A percentile compares a stretch with the other conserved stretches of the same genome.
Evolutionary conservation across 352 stramenopile genomes (phyloP).

Genomic region (Pythium periplocum): DNA sequence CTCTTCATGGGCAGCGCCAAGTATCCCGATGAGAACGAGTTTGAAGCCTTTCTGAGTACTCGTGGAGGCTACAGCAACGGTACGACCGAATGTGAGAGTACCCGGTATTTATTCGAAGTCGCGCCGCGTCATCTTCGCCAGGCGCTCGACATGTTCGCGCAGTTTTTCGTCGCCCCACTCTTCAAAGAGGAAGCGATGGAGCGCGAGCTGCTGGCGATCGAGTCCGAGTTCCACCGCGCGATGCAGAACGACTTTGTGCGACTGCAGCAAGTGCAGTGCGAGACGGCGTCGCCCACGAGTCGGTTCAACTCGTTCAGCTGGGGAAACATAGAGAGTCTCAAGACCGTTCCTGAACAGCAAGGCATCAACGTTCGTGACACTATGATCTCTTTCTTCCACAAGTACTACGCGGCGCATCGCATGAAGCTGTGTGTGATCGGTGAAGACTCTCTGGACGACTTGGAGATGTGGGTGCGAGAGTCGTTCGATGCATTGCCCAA

Average conservation of each 20-base stretch:
- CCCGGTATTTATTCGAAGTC: slow-evolving; percentile 84
- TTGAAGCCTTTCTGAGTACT: slow-evolving; percentile 66
- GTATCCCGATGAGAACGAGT: slow-evolving; percentile 87
- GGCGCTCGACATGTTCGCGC: slow-evolving; percentile 79
- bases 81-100: slow-evolving; percentile 79
- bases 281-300: slow-evolving; percentile 14
- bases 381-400: slow-evolving; percentile 31
- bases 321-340: slow-evolving; percentile 48
- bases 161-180: slow-evolving; percentile 85
- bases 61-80: slow-evolving; percentile 82
- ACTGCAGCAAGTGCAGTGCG: slow-evolving; percentile 36
- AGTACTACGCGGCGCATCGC: slow-evolving; percentile 32
- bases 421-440: slow-evolving; percentile 48
- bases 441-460: slow-evolving; percentile 26
- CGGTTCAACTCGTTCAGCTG: slow-evolving; percentile 52
- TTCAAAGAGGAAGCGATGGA: slow-evolving; percentile 41
- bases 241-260: slow-evolving; percentile 35
- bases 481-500: slow-evolving; percentile 30
- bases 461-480: slow-evolving; percentile 28
- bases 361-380: slow-evolving; percentile 23
- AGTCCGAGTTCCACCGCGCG: slow-evolving; percentile 54
- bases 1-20: slow-evolving; percentile 92
- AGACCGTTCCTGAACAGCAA: slow-evolving; percentile 9
- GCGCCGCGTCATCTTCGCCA: slow-evolving; percentile 19
- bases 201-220: slow-evolving; percentile 57